phyloP scores from a whole-genome alignment of 257 asterid species.

The Solanum paucissectum region DNA sequence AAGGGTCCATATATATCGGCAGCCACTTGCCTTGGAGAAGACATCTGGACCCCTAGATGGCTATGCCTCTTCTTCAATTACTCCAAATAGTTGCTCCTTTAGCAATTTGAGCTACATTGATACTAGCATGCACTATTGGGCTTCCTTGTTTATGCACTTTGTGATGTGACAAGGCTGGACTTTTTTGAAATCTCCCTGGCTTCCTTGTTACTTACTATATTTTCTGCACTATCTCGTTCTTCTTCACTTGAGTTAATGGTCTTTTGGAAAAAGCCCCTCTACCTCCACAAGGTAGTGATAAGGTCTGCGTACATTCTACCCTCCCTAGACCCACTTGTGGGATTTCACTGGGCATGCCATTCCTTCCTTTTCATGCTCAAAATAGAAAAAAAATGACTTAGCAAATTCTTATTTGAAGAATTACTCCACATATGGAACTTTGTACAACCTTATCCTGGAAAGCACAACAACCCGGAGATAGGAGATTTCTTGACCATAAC shows the following conservation, averaged over 20 bases:
- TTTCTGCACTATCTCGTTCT: background rate
- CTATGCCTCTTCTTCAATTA: background rate
- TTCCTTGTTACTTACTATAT: background rate
- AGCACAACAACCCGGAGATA: background rate
- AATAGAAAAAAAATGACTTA: background rate
- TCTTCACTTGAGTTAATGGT: background rate
- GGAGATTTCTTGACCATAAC: no score
- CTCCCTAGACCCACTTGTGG: background rate
- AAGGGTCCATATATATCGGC: background rate
- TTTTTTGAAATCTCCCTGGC: background rate
- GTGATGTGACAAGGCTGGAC: background rate
- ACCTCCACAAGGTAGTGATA: background rate
- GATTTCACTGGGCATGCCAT: background rate
- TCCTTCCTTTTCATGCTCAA: no score
- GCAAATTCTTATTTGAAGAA: background rate
- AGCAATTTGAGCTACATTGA: background rate
- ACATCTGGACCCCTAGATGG: background rate
- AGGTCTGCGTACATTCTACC: background rate
- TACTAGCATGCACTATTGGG: background rate
- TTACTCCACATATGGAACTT: background rate
- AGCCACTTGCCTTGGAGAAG: background rate
- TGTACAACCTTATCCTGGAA: no score
- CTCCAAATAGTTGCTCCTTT: background rate
- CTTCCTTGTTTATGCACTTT: background rate
- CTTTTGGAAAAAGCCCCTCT: no score